phyloP scores from a whole-genome alignment of 495 filamentous ascomycete genomes.

The Massariosphaeria phaeospora region DNA sequence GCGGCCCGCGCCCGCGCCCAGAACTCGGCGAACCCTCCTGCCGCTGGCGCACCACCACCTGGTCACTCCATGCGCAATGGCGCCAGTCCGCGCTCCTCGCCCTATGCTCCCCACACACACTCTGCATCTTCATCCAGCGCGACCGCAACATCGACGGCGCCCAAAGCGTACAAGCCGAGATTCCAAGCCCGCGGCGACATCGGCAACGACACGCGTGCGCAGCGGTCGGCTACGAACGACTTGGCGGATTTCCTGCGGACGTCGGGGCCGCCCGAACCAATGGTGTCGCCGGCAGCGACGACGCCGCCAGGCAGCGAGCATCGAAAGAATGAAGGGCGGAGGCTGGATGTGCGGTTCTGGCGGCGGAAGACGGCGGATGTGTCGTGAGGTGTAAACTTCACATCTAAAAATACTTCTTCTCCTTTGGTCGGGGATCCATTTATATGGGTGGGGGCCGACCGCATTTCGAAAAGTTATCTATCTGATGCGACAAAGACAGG shows the following conservation, averaged over 20 bases:
- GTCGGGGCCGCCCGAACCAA: constrained; percentile 61
- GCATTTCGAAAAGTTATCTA: too few species aligned
- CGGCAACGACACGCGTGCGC: constrained; percentile 13
- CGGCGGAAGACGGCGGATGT: constrained; percentile 25
- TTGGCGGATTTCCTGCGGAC: constrained; percentile 75
- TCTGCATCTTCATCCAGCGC: constrained; percentile 4
- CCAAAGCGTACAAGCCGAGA: constrained; percentile 13
- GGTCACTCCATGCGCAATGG: constrained; percentile 5
- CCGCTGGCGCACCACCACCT: not conserved
- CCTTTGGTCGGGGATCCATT: too few species aligned
- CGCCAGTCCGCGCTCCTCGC: not conserved
- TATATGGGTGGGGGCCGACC: too few species aligned
- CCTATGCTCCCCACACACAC: too few species aligned
- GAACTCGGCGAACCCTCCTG: not conserved
- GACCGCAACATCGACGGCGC: constrained; percentile 7
- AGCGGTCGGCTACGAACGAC: constrained; percentile 56
- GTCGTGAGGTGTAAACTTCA: not conserved
- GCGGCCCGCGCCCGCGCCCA: constrained; percentile 15
- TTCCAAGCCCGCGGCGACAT: constrained; percentile 16
- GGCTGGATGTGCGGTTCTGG: constrained; percentile 21
- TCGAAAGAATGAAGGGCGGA: constrained; percentile 24
- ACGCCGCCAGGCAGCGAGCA: constrained; percentile 2
- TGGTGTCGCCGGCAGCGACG: not conserved
- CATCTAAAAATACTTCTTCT: not conserved
- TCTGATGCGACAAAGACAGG: too few species aligned